Base-by-base conservation (phyloP, 495 filamentous ascomycete species). In the Talaromyces liani region DNA sequence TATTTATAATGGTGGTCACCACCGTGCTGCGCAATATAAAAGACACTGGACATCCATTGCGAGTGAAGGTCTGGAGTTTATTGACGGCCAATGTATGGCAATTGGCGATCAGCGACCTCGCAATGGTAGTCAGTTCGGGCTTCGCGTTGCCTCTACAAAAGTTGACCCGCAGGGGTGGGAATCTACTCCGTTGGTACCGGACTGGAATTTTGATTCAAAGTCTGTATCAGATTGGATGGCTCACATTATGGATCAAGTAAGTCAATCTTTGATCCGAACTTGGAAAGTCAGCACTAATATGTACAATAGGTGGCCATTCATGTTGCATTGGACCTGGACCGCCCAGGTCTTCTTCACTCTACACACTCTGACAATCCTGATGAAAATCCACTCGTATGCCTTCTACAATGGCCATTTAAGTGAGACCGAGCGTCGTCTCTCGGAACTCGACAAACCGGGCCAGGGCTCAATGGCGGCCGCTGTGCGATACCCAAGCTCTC, bases 371-470 rank as follows among this genome's bases (percentile, higher is more conserved):
- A 87, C 89, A 14, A 79, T 98, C 6, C 85, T 97, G 27, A 98
- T 98, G 94, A 98, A 98, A 78, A 91, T 98, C 82, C 94, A 98
- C 70, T 97, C 93, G 0, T 98, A 97, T 70, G 89, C 91, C 27
- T 98, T 97, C 76, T 98, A 98, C 77, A 97, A 94, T 69, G 94
- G 94, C 2, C 94, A 98, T 75, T 84, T 98, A 6, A 92, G 88
- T 64, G 89, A 92, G 68, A 95, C 90, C 0, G 84, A 92, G 73
- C 87, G 88, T 66, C 86, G 91, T 16, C 78, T 98, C 1, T 83
- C 82, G 55, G 85, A 85, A 33, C 87, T 98, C 9, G 94, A 98
- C 73, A 79, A 89, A 27, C 89, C 91, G 0, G 83, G 81, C 3
- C 84, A 80, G n/a, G 85, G 84, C 16, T 87, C 89, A 7, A 85